phyloP scores from a whole-genome alignment of 2,329 filamentous ascomycete species.

The Hymenoscyphus linearis region DNA sequence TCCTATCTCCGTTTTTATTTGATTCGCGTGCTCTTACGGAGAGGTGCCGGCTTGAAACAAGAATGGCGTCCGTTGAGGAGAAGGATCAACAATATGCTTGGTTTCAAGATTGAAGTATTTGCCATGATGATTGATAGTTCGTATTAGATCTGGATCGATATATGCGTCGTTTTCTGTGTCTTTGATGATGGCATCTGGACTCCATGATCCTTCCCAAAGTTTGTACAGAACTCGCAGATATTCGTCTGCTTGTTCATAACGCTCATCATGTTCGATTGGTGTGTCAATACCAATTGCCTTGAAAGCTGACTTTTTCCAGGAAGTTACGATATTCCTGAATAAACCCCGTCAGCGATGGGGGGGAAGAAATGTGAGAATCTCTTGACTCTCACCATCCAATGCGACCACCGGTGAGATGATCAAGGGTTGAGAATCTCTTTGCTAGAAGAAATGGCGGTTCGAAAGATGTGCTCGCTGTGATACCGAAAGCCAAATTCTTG shows the following conservation, averaged over 20 bases:
- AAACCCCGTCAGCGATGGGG: no score
- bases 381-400: slow-evolving; percentile 48
- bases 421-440: slow-evolving; percentile 58
- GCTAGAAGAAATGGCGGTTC: slow-evolving; percentile 65
- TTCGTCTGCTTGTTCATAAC: slow-evolving; percentile 58
- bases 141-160: slow-evolving; percentile 53
- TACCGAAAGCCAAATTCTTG: slow-evolving; percentile 58
- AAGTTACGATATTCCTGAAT: slow-evolving; percentile 61
- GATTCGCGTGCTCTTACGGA: slow-evolving; percentile 35
- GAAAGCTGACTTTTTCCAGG: slow-evolving; percentile 57
- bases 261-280: slow-evolving; percentile 57
- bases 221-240: slow-evolving; percentile 62
- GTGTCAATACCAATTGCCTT: slow-evolving; percentile 56
- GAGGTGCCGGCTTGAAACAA: slow-evolving; percentile 67
- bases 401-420: slow-evolving; percentile 59
- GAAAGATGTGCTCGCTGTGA: slow-evolving; percentile 60
- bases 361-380: no score
- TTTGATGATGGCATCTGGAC: slow-evolving; percentile 46
- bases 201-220: slow-evolving; percentile 63
- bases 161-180: slow-evolving; percentile 15
- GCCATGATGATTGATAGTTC: slow-evolving; percentile 60
- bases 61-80: slow-evolving; percentile 62
- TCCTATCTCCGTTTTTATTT: not conserved
- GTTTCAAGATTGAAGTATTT: slow-evolving; percentile 59
- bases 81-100: slow-evolving; percentile 59